Evolutionary conservation across 441 rosid species (phyloP).

Genomic region (Isatis lusitanica): DNA sequence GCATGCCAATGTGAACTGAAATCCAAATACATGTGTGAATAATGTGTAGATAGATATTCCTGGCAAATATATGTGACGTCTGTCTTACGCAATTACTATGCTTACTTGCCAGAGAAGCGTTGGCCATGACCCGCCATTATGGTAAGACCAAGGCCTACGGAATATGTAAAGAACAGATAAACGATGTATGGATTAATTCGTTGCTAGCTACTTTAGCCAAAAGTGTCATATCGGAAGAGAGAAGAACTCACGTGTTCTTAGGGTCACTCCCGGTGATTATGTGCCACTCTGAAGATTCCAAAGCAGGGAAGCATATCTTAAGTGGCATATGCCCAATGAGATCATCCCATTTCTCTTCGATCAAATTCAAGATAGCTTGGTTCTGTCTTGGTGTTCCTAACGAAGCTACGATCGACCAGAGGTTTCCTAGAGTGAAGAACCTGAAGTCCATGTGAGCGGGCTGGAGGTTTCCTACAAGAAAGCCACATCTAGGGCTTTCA

Average conservation of each 20-base stretch:
- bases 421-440: slow-evolving; percentile 88
- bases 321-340: slow-evolving; percentile 85
- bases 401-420: slow-evolving; percentile 84
- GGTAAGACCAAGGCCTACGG: slow-evolving; percentile 97
- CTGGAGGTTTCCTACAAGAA: slow-evolving; percentile 81
- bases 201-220: background rate
- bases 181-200: background rate
- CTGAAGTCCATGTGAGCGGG: slow-evolving; percentile 99
- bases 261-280: slow-evolving; percentile 94
- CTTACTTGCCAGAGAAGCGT: slow-evolving; percentile 95
- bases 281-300: slow-evolving; percentile 85
- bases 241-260: slow-evolving; percentile 73
- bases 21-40: slow-evolving; percentile 2
- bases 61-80: background rate
- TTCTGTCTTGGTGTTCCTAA: slow-evolving; percentile 87
- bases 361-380: slow-evolving; percentile 64
- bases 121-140: slow-evolving; percentile 98
- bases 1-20: slow-evolving; percentile 92
- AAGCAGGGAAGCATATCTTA: slow-evolving; percentile 85
- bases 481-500: slow-evolving; percentile 80
- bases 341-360: slow-evolving; percentile 89
- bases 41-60: background rate
- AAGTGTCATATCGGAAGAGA: background rate
- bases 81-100: background rate
- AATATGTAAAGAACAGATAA: background rate